These are phyloP conservation scores for Pyrenophora tritici-repentis DNA, from an alignment of 2,329 filamentous ascomycete species.

Conservation along the genomic window DNA sequence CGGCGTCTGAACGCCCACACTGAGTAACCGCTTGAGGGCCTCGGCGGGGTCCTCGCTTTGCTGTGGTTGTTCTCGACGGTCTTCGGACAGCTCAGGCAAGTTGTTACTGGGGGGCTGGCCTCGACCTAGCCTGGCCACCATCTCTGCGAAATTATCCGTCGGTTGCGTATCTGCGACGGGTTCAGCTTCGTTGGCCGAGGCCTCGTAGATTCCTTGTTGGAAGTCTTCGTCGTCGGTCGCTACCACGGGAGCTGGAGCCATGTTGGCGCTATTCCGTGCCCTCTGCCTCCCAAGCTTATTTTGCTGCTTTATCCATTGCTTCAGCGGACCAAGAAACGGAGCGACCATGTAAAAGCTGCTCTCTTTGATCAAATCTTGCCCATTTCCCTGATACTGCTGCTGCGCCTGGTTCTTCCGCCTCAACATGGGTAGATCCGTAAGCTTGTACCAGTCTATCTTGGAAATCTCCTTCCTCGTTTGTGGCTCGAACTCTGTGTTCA, in stretches of 20 bases:
- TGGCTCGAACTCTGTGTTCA: conserved; percentile 85
- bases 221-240: conserved; percentile 40
- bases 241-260: conserved; percentile 24
- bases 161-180: conserved; percentile 13
- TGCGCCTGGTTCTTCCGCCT: conserved; percentile 69
- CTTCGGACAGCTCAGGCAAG: conserved; percentile 38
- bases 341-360: conserved; percentile 99
- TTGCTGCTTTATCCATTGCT: conserved; percentile 88
- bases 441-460: conserved; percentile 92
- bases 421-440: conserved; percentile 84
- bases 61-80: conserved; percentile 22
- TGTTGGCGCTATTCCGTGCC: conserved; percentile 30
- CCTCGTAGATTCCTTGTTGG: conserved; percentile 34
- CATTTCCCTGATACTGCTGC: conserved; percentile 54
- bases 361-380: conserved; percentile 64
- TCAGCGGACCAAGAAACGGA: conserved; percentile 82
- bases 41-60: conserved; percentile 51
- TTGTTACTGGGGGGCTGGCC: conserved; percentile 33
- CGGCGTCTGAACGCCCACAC: conserved; percentile 48
- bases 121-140: conserved; percentile 39
- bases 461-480: conserved; percentile 96
- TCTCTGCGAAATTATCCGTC: conserved; percentile 35
- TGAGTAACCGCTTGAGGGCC: conserved; percentile 59
- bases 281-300: conserved; percentile 69
- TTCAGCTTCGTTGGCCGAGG: conserved; percentile 30